These are phyloP conservation scores for Choanephora cucurbitarum DNA, from an alignment of 371 early-diverging fungal species.

Conservation along the genomic window DNA sequence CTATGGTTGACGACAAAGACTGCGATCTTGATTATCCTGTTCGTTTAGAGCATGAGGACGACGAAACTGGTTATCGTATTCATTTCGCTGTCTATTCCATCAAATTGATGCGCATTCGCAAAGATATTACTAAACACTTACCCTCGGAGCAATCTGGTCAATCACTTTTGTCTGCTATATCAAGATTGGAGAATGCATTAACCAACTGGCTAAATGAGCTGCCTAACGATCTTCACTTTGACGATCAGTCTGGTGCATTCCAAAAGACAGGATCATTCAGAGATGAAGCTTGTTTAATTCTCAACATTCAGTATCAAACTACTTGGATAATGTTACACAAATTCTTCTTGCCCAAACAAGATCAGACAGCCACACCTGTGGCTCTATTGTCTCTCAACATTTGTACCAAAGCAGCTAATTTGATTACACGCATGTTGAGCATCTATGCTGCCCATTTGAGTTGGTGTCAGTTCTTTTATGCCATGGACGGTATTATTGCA, in stretches of 20 bases:
- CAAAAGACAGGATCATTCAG: conserved; percentile 35
- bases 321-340: conserved; percentile 55
- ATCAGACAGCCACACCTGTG: conserved; percentile 34
- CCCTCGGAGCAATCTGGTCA: conserved; percentile 51
- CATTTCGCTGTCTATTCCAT: conserved; percentile 52
- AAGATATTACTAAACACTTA: conserved; percentile 54
- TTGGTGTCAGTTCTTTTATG: conserved; percentile 53
- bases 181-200: conserved; percentile 54
- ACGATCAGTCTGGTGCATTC: conserved; percentile 15
- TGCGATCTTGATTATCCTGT: conserved; percentile 60
- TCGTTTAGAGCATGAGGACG: conserved; percentile 48
- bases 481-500: conserved; percentile 45
- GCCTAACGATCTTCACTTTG: conserved; percentile 12
- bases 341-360: conserved; percentile 43
- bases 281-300: conserved; percentile 41
- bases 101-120: conserved; percentile 59
- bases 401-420: conserved; percentile 33
- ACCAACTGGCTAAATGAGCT: conserved; percentile 51
- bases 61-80: conserved; percentile 49
- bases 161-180: conserved; percentile 49
- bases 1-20: conserved; percentile 64
- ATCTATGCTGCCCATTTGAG: conserved; percentile 35
- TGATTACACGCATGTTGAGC: conserved; percentile 42
- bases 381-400: conserved; percentile 34
- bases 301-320: conserved; percentile 44